phyloP scores from a whole-genome alignment of 2,329 filamentous ascomycete genomes.

The Calonectria naviculata region DNA sequence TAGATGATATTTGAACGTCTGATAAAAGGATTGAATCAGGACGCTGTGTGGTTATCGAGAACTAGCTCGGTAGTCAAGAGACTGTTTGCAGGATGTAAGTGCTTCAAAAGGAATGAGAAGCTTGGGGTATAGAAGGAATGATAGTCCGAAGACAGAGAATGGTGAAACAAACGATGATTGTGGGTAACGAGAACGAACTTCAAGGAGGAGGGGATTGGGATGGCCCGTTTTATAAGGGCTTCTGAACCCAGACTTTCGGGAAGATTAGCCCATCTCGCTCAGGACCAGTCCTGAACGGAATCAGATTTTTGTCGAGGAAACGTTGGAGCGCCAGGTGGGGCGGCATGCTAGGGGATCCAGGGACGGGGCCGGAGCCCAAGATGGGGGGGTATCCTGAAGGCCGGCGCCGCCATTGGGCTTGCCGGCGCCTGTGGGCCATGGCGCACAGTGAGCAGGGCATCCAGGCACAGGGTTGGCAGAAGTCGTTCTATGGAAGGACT shows the following conservation, averaged over 20 bases:
- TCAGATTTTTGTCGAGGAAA: slow-evolving; percentile 40
- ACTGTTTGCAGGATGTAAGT: slow-evolving; percentile 33
- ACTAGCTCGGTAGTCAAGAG: slow-evolving; percentile 40
- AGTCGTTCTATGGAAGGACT: slow-evolving; percentile 10
- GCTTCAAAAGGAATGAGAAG: slow-evolving; percentile 48
- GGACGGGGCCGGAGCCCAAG: slow-evolving; percentile 14
- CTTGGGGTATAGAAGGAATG: slow-evolving; percentile 40
- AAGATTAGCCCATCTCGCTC: slow-evolving; percentile 20
- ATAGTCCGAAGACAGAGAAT: slow-evolving; percentile 42
- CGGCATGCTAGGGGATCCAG: slow-evolving; percentile 22
- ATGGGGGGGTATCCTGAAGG: slow-evolving; percentile 10
- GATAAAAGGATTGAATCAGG: slow-evolving; percentile 40
- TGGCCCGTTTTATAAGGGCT: slow-evolving; percentile 44
- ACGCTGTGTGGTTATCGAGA: slow-evolving; percentile 33
- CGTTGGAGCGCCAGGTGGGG: slow-evolving; percentile 36
- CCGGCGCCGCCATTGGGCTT: slow-evolving; percentile 25
- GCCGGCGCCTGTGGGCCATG: slow-evolving; percentile 18
- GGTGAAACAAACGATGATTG: slow-evolving; percentile 39
- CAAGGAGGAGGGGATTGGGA: slow-evolving; percentile 28
- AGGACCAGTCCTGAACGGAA: slow-evolving; percentile 23
- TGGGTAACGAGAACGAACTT: slow-evolving; percentile 26
- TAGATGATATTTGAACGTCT: slow-evolving; percentile 26
- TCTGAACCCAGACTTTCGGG: slow-evolving; percentile 27
- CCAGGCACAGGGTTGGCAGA: slow-evolving; percentile 21
- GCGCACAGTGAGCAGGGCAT: slow-evolving; percentile 22